phyloP scores from a whole-genome alignment of 2,329 filamentous ascomycete species.

The Fusarium cyanostomum region DNA sequence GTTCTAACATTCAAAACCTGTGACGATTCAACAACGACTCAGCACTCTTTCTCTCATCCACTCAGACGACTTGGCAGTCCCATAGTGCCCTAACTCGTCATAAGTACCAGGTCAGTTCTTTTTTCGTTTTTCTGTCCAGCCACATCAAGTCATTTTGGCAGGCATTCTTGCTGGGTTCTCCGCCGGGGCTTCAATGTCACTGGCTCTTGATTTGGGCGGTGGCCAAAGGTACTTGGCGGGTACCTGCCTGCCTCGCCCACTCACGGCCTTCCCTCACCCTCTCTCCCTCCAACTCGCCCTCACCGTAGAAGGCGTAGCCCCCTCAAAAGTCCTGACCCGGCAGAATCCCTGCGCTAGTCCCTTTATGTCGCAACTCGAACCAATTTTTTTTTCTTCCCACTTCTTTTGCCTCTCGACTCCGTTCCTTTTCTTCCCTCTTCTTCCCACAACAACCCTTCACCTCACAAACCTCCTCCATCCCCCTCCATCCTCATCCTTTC shows the following conservation, averaged over 20 bases:
- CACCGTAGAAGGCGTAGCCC: slow-evolving; percentile 42
- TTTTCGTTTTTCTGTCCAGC: slow-evolving; percentile 29
- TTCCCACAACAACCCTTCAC: slow-evolving; percentile 48
- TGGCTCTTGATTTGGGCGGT: slow-evolving; percentile 33
- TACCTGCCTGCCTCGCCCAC: slow-evolving; percentile 38
- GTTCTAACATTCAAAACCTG: slow-evolving; percentile 3
- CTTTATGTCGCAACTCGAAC: slow-evolving; percentile 44
- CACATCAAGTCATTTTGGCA: slow-evolving; percentile 32
- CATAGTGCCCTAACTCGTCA: slow-evolving; percentile 26
- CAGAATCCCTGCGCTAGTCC: slow-evolving; percentile 44
- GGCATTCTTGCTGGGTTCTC: slow-evolving; percentile 10
- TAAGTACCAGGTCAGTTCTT: slow-evolving; percentile 29
- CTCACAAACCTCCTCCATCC: slow-evolving; percentile 45
- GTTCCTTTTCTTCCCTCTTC: slow-evolving; percentile 47
- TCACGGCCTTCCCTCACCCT: slow-evolving; percentile 42
- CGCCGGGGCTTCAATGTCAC: slow-evolving; percentile 28
- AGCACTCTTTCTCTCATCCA: slow-evolving; percentile 21
- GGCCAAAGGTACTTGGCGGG: slow-evolving; percentile 39
- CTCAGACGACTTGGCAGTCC: slow-evolving; percentile 5
- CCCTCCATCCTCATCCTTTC: slow-evolving; percentile 44
- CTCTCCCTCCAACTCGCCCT: slow-evolving; percentile 39
- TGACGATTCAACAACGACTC: slow-evolving; percentile 29
- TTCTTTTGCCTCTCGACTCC: slow-evolving; percentile 47
- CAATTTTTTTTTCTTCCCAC: slow-evolving; percentile 51
- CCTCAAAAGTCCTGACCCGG: slow-evolving; percentile 42